Percentiles rank a stretch among this genome's conserved stretches.
Conservation (phyloP, 441 rosid species). For the Lepidium campestre region DNA sequence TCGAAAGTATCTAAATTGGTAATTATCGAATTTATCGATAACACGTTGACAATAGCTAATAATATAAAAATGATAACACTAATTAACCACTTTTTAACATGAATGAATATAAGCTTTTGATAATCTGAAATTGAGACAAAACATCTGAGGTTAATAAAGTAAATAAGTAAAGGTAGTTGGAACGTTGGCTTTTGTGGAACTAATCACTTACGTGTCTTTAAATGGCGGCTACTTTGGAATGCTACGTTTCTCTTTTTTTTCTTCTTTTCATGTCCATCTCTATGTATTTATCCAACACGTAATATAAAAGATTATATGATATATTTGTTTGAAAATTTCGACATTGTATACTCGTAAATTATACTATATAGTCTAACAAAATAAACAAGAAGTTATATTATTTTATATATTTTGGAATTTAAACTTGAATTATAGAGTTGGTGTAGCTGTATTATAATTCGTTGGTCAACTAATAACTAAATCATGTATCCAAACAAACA, state of each 20-base stretch:
- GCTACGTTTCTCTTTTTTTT: conserved; percentile 1
- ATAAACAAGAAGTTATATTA: too few relatives aligned
- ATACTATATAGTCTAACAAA: neutral
- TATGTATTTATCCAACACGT: neutral
- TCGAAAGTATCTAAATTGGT: neutral
- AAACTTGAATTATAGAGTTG: neutral
- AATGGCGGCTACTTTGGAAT: conserved; percentile 17
- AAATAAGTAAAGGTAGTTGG: neutral
- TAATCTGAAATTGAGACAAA: neutral
- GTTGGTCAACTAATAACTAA: neutral
- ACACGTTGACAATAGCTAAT: neutral
- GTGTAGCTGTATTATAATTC: neutral
- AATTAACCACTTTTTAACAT: neutral
- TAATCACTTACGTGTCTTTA: conserved; percentile 11
- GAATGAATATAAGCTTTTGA: too few relatives aligned
- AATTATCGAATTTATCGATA: neutral
- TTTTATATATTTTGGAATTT: neutral
- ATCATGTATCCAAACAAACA: neutral
- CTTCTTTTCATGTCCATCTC: neutral
- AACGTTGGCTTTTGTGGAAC: conserved; percentile 10
- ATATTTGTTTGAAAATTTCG: neutral
- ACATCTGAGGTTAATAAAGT: neutral
- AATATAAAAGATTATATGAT: neutral
- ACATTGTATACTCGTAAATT: neutral
- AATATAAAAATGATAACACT: neutral